Base-by-base conservation (phyloP, 257 asterid species). In the Lycium ferocissimum region DNA sequence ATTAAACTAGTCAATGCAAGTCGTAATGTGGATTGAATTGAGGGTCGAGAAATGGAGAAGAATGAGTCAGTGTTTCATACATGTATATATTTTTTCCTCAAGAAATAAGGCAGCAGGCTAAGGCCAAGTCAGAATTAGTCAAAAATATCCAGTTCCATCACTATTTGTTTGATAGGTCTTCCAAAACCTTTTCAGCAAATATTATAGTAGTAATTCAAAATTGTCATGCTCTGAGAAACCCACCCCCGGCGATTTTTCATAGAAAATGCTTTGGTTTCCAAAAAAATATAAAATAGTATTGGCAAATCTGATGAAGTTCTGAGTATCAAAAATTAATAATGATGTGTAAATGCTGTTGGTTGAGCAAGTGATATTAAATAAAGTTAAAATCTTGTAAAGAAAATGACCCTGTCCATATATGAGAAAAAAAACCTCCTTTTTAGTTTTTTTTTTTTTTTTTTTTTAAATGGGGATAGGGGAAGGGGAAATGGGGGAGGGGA, bases 41-140 rank as follows among this genome's bases (percentile, higher is more conserved):
- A 76, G 26, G 65, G 43, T 12, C 61, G 1, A 51, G 61, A 75
- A 22, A 73, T 6, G 58, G 38, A 12, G 12, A 75, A 75, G 81
- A 75, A 49, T 75, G 81, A 51, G 81, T 75, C 62, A 9, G 26
- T 47, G n/a, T 73, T 22, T 73, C 45, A 20, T 47, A 11, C 43
- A 51, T 49, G 81, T 49, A 47, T 6, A n/a, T 72, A 72, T 22
- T 47, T 20, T 12, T 7, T 2, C 18, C 20, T 49, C 6, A 75
- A 20, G 12, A 49, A 49, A 13, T 73, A 17, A 22, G 20, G 22
- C n/a, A 11, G 43, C 80, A 45, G 59, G 61, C 61, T 0, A 35
- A 43, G 80, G 80, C 17, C 37, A 71, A 71, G 40, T n/a, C 2
- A 9, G 37, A 72, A 45, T n/a, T 38, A n/a, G 10, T 73, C 1